A percentile compares a stretch with the other conserved stretches of the same genome.
Evolutionary conservation across 805 yeast species (phyloP).

Genomic region (Zygoascus tannicola): DNA sequence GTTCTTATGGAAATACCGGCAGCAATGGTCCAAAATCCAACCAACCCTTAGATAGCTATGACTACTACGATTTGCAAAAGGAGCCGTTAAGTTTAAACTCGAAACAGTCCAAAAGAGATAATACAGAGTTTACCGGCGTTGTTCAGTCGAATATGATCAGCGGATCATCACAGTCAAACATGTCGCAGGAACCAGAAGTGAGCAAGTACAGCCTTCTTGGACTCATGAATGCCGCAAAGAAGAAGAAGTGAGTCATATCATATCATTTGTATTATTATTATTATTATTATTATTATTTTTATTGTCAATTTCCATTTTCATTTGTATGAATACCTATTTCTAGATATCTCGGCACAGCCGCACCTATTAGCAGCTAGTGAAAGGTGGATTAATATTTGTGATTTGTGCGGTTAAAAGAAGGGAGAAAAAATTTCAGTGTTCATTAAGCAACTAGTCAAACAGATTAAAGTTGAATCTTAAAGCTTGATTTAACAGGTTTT

Average conservation of each 20-base stretch:
- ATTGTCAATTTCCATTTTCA: no score
- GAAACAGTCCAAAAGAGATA: background rate
- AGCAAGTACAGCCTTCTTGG: slow-evolving; percentile 17
- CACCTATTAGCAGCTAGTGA: no score
- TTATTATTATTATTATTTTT: no score
- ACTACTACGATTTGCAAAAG: background rate
- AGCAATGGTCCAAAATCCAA: background rate
- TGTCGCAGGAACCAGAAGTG: slow-evolving; percentile 4
- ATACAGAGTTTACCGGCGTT: background rate
- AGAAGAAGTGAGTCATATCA: slow-evolving; percentile 8
- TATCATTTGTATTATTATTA: no score
- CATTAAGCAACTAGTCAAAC: no score
- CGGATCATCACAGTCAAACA: background rate
- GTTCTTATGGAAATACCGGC: background rate
- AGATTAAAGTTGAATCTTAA: no score
- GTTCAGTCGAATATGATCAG: background rate
- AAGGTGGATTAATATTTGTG: no score
- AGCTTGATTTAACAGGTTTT: no score
- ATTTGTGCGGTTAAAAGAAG: no score
- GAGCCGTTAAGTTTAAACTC: background rate
- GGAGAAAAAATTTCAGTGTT: no score
- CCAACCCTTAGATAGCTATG: background rate
- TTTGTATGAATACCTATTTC: no score
- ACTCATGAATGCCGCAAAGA: slow-evolving; percentile 15
- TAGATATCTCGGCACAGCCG: no score